These are phyloP conservation scores for Bryoglossum gracile DNA, from an alignment of 495 filamentous ascomycete species.

Conservation along the genomic window DNA sequence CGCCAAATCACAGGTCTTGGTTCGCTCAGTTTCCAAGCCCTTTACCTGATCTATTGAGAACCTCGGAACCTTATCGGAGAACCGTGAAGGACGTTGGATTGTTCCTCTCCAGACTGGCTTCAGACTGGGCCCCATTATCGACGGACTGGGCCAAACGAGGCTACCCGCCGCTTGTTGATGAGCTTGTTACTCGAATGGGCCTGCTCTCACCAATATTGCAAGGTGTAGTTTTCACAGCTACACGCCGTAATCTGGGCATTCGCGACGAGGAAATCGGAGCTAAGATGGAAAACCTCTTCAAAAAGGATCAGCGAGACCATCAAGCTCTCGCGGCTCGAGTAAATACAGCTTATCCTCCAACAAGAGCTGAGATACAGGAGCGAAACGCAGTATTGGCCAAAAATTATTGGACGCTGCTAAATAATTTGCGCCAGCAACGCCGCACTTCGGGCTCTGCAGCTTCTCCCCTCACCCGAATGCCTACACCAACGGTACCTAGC, in stretches of 20 bases:
- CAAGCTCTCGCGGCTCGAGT: constrained; percentile 13
- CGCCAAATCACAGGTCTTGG: constrained; percentile 37
- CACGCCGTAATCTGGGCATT: constrained; percentile 30
- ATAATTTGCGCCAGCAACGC: constrained; percentile 2
- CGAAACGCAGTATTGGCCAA: constrained; percentile 15
- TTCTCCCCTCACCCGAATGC: not conserved
- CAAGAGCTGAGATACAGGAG: constrained; percentile 26
- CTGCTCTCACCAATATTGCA: constrained; percentile 51
- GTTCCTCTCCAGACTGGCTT: constrained; percentile 33
- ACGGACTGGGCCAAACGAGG: constrained; percentile 28
- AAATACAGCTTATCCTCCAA: constrained; percentile 25
- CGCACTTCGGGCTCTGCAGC: not conserved
- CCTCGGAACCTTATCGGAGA: constrained; percentile 23
- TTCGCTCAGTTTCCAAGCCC: constrained; percentile 45
- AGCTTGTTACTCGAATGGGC: constrained; percentile 43
- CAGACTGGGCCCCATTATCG: constrained; percentile 26
- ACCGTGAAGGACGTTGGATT: constrained; percentile 27
- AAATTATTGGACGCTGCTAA: constrained; percentile 10
- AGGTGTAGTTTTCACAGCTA: constrained; percentile 51
- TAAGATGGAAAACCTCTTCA: constrained; percentile 35
- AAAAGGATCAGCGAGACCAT: constrained; percentile 29
- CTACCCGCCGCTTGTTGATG: constrained; percentile 55
- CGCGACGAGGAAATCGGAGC: constrained; percentile 22
- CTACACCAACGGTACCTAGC: constrained; percentile 6
- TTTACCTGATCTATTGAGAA: constrained; percentile 24